A percentile compares a stretch with the other conserved stretches of the same genome.
Evolutionary conservation across 805 yeast genomes (phyloP).

Genomic region (Candida patagonica): DNA sequence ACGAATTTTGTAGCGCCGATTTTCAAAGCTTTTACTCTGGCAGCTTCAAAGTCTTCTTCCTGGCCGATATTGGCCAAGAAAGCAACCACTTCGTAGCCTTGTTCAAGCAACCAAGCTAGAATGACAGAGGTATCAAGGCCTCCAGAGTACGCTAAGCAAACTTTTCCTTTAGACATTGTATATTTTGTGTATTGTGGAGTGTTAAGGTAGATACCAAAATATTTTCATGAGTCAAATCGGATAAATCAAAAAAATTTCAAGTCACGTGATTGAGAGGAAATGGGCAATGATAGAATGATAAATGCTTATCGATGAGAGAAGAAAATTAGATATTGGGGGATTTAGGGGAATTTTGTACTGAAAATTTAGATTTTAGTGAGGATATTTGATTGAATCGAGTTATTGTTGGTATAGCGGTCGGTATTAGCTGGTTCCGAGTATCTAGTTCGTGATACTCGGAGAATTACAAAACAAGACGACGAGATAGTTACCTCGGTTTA

Average conservation of each 20-base stretch:
- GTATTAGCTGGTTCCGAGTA: no score
- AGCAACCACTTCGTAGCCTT: slow-evolving; percentile 97
- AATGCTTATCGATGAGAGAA: no score
- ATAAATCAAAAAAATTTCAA: background rate
- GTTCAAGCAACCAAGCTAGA: slow-evolving; percentile 94
- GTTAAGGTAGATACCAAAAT: no score
- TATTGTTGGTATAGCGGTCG: no score
- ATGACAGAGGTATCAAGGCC: slow-evolving; percentile 98
- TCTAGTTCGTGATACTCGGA: no score
- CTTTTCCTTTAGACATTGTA: slow-evolving; percentile 92
- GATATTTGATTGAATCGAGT: no score
- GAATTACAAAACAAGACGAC: no score
- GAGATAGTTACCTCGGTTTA: no score
- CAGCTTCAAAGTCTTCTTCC: slow-evolving; percentile 98
- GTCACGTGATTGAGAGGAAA: background rate
- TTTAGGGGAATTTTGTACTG: no score
- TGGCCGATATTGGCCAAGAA: slow-evolving; percentile 98
- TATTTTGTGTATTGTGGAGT: background rate
- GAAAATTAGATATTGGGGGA: no score
- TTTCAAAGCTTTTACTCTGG: slow-evolving; percentile 89
- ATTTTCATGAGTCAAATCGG: background rate
- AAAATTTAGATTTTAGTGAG: no score
- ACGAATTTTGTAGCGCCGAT: slow-evolving; percentile 97
- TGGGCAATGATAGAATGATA: no score
- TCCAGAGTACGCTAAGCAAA: slow-evolving; percentile 98